These are phyloP conservation scores for Edaphochlamys debaryana DNA, from an alignment of 139 green algal genomes.

Conservation along the genomic window DNA sequence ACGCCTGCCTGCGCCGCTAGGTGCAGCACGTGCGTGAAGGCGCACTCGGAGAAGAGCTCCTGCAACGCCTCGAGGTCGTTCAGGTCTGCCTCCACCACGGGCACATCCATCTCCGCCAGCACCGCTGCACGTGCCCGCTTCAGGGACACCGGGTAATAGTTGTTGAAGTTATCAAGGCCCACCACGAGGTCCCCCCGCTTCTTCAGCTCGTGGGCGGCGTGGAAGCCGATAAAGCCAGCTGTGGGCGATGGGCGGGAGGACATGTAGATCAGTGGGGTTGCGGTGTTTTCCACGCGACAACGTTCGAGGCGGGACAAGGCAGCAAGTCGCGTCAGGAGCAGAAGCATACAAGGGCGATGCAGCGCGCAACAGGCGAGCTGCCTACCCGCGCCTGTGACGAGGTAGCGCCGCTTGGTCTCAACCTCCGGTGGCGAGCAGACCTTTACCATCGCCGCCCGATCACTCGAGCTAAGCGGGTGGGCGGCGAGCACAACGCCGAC, in stretches of 20 bases:
- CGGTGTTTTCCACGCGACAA: no score
- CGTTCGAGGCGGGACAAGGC: no score
- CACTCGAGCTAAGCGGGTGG: no score
- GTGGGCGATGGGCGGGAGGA: neutral
- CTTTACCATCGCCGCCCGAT: no score
- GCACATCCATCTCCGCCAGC: slow-evolving; percentile 53
- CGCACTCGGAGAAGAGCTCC: slow-evolving; percentile 68
- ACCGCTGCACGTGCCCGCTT: slow-evolving; percentile 67
- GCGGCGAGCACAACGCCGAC: no score
- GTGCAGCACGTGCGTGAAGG: slow-evolving; percentile 84
- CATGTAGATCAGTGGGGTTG: no score
- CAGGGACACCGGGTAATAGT: slow-evolving; percentile 79
- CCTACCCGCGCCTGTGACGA: no score
- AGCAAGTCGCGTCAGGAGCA: no score
- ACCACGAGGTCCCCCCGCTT: slow-evolving; percentile 69
- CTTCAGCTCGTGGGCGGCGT: slow-evolving; percentile 60
- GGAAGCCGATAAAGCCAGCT: slow-evolving; percentile 84
- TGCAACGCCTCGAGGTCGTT: slow-evolving; percentile 65
- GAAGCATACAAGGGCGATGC: no score
- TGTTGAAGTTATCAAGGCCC: slow-evolving; percentile 90
- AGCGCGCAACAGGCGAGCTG: no score
- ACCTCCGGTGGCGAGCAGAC: no score
- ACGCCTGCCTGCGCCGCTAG: slow-evolving; percentile 87
- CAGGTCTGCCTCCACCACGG: slow-evolving; percentile 76
- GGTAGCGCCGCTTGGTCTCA: no score